Evolutionary conservation across 2,329 filamentous ascomycete species (phyloP), one percentile per base, ranked within the genome.

Genomic region (Amauroascus niger): DNA sequence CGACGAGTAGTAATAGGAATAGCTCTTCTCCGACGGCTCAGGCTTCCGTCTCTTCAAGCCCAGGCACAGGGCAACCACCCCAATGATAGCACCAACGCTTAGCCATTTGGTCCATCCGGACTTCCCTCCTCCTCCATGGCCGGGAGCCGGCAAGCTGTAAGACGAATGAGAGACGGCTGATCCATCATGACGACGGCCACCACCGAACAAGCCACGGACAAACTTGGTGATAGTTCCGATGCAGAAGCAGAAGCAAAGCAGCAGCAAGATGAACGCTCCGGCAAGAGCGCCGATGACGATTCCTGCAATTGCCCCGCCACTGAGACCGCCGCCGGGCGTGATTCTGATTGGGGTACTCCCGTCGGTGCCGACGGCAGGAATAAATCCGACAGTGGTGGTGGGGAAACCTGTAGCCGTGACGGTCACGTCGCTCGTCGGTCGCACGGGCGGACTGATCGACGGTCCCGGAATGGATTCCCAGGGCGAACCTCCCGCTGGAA

Each of bases 261-360:
- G 64, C 22, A 76, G 59, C 35, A 76, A 60, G 11, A 76, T 59
- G 46, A 75, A 62, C 9, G 74, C 67, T 48, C 72, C 74, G 1
- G 67, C 67, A 52, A 76, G 68, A 16, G 70, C 69, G 39, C 74
- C 74, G 51, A 77, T 74, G 53, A 77, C 74, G 48, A 77, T 77
- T 37, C 74, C 74, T 18, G 74, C 74, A 54, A 77, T 77, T 1
- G 74, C 74, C 20, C 74, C 74, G 16, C 72, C 74, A 54, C 72
- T 76, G 20, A 77, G 64, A 20, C 63, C 63, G 24, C 54, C 58
- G 22, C 39, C 28, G 6, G 61, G 49, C 5, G 65, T 64, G 6
- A 64, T 61, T 13, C 66, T 68, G 18, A 69, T 63, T 44, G 72
- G 56, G 2, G 66, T 62, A 20, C 65, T 66, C 2, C 72, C 72